phyloP scores from a whole-genome alignment of 78 protist species.

The Creolimax fragrantissima region DNA sequence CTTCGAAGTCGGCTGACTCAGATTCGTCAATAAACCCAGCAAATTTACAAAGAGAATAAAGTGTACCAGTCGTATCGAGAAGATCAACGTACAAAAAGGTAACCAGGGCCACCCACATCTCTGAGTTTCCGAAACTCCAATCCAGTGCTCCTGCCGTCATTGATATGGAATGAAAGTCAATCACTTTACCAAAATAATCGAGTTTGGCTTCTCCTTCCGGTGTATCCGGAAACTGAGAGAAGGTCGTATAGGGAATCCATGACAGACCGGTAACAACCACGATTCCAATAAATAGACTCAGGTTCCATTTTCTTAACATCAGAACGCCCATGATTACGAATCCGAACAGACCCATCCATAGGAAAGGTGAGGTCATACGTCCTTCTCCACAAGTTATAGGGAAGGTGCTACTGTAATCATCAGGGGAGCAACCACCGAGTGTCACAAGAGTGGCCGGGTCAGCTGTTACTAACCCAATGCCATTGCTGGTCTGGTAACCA shows the following conservation, averaged over 20 bases:
- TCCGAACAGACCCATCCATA: slow-evolving; percentile 23
- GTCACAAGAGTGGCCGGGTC: not conserved
- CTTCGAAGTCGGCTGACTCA: slow-evolving; percentile 7
- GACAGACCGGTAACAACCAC: not conserved
- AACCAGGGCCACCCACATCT: slow-evolving; percentile 19
- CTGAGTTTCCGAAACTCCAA: not conserved
- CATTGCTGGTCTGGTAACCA: slow-evolving; percentile 18
- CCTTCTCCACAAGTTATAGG: not conserved
- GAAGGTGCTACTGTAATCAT: not conserved
- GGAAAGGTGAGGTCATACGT: not conserved
- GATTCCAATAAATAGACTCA: not conserved
- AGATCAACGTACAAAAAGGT: slow-evolving; percentile 16
- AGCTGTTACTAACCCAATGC: slow-evolving; percentile 5
- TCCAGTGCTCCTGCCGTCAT: slow-evolving; percentile 12
- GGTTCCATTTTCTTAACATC: not conserved
- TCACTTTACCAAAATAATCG: not conserved
- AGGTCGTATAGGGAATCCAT: slow-evolving; percentile 9
- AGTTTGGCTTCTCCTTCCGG: not conserved
- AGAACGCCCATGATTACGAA: not conserved
- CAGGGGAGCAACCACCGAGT: slow-evolving; percentile 17
- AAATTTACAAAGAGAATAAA: not conserved
- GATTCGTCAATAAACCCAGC: slow-evolving; percentile 8
- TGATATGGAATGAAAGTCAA: not conserved
- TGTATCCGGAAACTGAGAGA: slow-evolving; percentile 5
- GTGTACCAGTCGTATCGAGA: slow-evolving; percentile 11